A percentile compares a stretch with the other conserved stretches of the same genome.
Conservation (phyloP, 2,329 filamentous ascomycete species). For the Trichoderma pleuroti region DNA sequence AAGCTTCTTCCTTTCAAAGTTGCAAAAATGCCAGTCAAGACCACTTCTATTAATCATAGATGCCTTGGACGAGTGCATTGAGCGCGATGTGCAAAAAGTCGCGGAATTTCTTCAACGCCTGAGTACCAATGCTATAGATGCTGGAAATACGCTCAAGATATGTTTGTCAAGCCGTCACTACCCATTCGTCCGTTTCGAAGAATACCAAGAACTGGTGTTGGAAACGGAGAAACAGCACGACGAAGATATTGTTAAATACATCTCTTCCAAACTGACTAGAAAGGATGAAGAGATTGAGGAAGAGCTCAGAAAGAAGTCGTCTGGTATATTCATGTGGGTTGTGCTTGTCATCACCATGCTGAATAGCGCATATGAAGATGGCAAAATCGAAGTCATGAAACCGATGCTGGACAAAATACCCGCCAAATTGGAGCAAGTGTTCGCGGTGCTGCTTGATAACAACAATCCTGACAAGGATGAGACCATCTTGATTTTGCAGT, state of each 20-base stretch:
- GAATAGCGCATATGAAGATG: not conserved
- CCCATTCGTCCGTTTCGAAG: not conserved
- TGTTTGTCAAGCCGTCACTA: not conserved
- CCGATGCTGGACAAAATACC: not conserved
- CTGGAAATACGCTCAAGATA: not conserved
- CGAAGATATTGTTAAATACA: not conserved
- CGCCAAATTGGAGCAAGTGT: not conserved
- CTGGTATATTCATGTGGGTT: not conserved
- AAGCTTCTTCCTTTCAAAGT: not conserved
- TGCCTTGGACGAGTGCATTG: not conserved
- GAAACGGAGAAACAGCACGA: not conserved
- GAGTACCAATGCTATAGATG: fast-evolving
- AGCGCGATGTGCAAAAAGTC: not conserved
- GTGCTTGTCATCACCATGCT: not conserved
- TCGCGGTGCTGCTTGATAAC: not conserved
- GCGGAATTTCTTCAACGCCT: not conserved
- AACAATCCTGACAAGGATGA: not conserved
- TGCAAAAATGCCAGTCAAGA: not conserved
- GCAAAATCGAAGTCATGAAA: not conserved
- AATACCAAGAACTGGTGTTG: not conserved
- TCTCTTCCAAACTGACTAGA: not conserved
- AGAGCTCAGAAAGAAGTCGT: not conserved
- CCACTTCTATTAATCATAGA: not conserved
- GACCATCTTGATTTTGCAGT: not conserved
- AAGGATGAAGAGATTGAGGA: not conserved